Evolutionary conservation across 768 basidiomycete genomes (phyloP).

Genomic region (Myochromella boudieri): DNA sequence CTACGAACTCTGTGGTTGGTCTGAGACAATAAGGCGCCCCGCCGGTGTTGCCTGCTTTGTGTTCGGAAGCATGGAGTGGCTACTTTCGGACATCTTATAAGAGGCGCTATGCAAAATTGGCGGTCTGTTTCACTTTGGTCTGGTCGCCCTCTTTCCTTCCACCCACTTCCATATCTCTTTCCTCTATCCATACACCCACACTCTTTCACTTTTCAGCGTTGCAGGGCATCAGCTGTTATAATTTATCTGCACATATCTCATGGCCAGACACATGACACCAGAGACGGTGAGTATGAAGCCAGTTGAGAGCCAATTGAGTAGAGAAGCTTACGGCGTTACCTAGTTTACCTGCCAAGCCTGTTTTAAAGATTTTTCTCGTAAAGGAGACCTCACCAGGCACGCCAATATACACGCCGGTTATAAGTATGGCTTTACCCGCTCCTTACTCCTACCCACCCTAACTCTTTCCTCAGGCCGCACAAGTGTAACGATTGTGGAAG

Average conservation of each 20-base stretch:
- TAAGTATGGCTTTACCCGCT: constrained; percentile 40
- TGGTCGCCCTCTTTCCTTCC: constrained; percentile 12
- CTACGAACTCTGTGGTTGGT: not conserved
- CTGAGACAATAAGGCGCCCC: constrained; percentile 20
- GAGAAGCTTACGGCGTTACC: not conserved
- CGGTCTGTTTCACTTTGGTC: constrained; percentile 12
- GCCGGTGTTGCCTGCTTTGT: constrained; percentile 17
- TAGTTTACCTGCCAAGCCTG: constrained; percentile 47
- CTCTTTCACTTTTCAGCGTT: constrained; percentile 20
- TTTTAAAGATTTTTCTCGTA: constrained; percentile 49
- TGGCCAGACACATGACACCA: constrained; percentile 10
- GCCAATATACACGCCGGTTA: constrained; percentile 44
- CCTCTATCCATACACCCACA: constrained; percentile 16
- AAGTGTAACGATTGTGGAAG: constrained; percentile 52
- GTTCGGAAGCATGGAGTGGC: constrained; percentile 7
- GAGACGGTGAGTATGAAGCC: constrained; percentile 8
- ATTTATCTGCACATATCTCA: constrained; percentile 9
- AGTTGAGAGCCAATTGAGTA: not conserved
- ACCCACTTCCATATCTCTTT: constrained; percentile 19
- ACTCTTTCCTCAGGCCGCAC: constrained; percentile 40
- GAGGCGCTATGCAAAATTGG: constrained; percentile 6
- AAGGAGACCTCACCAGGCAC: constrained; percentile 64
- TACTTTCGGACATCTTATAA: constrained; percentile 13
- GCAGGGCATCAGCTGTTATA: constrained; percentile 26
- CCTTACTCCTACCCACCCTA: not conserved